phyloP scores from a whole-genome alignment of 331 rosid genomes.

The Telfairia occidentalis region DNA sequence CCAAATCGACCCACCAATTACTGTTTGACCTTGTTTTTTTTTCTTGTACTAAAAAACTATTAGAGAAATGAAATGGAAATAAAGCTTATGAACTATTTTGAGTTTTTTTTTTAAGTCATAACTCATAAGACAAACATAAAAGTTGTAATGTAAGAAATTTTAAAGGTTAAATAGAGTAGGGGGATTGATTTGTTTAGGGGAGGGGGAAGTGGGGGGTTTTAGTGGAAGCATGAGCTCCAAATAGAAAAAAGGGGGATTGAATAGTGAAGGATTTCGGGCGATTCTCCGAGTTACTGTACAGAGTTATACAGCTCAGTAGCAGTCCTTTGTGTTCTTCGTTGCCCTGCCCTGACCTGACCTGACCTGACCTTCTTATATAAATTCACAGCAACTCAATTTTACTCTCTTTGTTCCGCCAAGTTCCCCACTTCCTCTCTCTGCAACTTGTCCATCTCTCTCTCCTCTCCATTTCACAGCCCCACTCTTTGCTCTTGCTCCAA shows the following conservation, averaged over 20 bases:
- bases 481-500: not conserved
- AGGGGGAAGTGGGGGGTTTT: not conserved
- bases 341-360: not conserved
- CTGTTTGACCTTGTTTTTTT: too few relatives aligned
- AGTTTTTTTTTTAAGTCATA: too few relatives aligned
- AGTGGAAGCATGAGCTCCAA: not conserved
- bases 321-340: not conserved
- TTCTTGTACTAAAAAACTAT: too few relatives aligned
- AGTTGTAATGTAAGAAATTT: too few relatives aligned
- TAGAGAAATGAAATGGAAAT: too few relatives aligned
- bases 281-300: not conserved
- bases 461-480: not conserved
- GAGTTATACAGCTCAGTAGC: not conserved
- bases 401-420: not conserved
- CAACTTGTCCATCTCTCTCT: not conserved
- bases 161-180: not conserved
- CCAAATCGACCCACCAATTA: too few relatives aligned
- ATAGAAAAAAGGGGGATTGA: not conserved
- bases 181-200: not conserved
- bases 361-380: not conserved
- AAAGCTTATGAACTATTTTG: too few relatives aligned
- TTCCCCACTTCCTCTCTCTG: not conserved
- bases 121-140: too few relatives aligned
- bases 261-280: not conserved
- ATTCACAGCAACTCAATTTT: not conserved